Percentiles rank a stretch among this genome's conserved stretches.
Conservation (phyloP, 176 grass and related monocot species). For the Oryza meridionalis region DNA sequence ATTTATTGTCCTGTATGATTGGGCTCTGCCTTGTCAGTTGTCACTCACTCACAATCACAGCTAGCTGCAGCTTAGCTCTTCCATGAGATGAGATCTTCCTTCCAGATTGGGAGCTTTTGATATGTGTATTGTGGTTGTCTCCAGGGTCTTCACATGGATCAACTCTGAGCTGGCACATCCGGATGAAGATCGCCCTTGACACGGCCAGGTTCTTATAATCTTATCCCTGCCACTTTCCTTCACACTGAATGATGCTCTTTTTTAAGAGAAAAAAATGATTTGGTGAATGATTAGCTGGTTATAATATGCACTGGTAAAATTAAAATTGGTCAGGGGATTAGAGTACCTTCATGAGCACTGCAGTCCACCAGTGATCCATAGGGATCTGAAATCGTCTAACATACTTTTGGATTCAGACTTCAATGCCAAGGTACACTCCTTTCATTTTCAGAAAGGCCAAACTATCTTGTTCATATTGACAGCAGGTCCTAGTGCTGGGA, state of each 20-base stretch:
- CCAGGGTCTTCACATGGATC: constrained; percentile 93
- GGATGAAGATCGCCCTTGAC: constrained; percentile 97
- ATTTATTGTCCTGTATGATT: constrained; percentile 36
- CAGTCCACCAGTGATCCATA: constrained; percentile 86
- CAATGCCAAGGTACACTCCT: constrained; percentile 74
- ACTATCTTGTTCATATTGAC: constrained; percentile 20
- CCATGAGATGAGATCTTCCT: constrained; percentile 62
- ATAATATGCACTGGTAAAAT: constrained; percentile 42
- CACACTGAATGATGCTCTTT: background rate
- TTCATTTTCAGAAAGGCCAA: constrained; percentile 17
- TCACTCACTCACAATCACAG: constrained; percentile 49
- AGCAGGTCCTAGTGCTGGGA: background rate
- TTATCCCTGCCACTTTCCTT: constrained; percentile 44
- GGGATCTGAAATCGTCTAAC: constrained; percentile 98
- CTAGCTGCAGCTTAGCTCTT: constrained; percentile 38
- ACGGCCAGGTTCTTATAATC: constrained; percentile 66
- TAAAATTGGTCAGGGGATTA: constrained; percentile 69
- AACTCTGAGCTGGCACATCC: constrained; percentile 77
- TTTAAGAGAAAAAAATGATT: constrained; percentile 5
- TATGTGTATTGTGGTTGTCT: constrained; percentile 43
- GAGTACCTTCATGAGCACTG: constrained; percentile 99
- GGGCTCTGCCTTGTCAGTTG: constrained; percentile 31
- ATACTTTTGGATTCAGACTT: constrained; percentile 94
- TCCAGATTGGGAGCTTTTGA: constrained; percentile 42
- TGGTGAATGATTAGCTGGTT: constrained; percentile 39